A percentile compares a stretch with the other conserved stretches of the same genome.
Conservation (phyloP, 2,329 filamentous ascomycete genomes). For the Sphaerostilbella broomeana region DNA sequence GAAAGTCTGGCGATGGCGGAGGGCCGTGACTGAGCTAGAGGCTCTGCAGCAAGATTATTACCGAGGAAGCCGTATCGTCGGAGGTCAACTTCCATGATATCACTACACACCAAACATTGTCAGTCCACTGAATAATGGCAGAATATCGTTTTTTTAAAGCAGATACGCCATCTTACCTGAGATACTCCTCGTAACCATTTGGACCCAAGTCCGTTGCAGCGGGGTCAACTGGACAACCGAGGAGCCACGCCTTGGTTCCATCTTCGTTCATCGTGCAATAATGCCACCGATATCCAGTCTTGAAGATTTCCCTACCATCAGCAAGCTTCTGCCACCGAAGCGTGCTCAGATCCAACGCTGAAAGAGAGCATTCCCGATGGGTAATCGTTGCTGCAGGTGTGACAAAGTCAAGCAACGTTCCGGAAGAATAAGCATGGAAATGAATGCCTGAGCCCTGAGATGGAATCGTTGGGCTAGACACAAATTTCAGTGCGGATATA, state of each 20-base stretch:
- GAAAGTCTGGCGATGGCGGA: conserved; percentile 40
- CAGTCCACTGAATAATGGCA: too few relatives aligned
- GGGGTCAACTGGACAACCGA: conserved; percentile 80
- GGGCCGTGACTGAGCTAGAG: conserved; percentile 43
- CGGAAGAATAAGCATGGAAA: conserved; percentile 91
- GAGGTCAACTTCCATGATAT: conserved; percentile 90
- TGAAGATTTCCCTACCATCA: conserved; percentile 90
- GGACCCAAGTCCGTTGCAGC: conserved; percentile 58
- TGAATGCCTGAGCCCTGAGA: conserved; percentile 87
- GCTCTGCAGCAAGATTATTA: conserved; percentile 59
- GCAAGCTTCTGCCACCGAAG: conserved; percentile 93
- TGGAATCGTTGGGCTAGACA: conserved; percentile 72
- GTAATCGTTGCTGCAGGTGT: conserved; percentile 85
- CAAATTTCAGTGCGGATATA: conserved; percentile 84
- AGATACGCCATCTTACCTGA: conserved; percentile 45
- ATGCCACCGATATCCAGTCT: conserved; percentile 89
- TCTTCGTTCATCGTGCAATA: conserved; percentile 96
- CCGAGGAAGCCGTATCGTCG: conserved; percentile 86
- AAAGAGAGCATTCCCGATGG: conserved; percentile 81
- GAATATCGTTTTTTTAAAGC: too few relatives aligned
- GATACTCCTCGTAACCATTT: conserved; percentile 76
- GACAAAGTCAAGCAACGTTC: conserved; percentile 86
- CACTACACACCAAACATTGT: conserved; percentile 49
- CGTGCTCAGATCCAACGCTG: conserved; percentile 77
- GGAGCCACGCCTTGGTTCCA: conserved; percentile 90